Percentiles rank a stretch among this genome's conserved stretches.
phyloP scores from a whole-genome alignment of 345 rosid genomes.

The Euphorbia lathyris region DNA sequence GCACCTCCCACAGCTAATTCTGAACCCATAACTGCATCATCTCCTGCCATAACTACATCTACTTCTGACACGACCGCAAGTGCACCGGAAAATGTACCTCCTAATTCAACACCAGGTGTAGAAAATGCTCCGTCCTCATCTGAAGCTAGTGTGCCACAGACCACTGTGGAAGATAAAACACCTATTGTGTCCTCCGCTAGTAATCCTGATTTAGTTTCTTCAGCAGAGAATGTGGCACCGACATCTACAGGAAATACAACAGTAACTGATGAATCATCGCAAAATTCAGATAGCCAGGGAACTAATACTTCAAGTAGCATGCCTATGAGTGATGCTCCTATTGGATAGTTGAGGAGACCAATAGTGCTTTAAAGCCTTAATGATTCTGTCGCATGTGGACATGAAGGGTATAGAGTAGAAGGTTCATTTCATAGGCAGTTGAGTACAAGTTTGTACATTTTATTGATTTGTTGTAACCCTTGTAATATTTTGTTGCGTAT shows the following conservation, averaged over 20 bases:
- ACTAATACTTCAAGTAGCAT: conserved; percentile 13
- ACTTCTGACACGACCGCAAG: conserved; percentile 22
- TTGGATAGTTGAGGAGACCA: too few relatives aligned
- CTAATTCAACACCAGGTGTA: conserved; percentile 12
- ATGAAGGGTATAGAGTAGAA: neutral
- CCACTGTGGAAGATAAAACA: conserved; percentile 35
- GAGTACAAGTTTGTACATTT: neutral
- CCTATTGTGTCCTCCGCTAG: conserved; percentile 27
- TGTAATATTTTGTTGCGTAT: too few relatives aligned
- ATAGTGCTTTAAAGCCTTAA: too few relatives aligned
- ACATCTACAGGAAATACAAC: conserved; percentile 17
- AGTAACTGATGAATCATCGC: conserved; percentile 16
- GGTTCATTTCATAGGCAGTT: neutral
- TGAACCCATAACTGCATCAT: conserved; percentile 11
- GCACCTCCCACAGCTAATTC: conserved; percentile 52
- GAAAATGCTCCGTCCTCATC: conserved; percentile 25
- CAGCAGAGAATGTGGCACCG: conserved; percentile 26
- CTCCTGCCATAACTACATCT: conserved; percentile 28
- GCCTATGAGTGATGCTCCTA: conserved; percentile 17
- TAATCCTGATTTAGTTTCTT: conserved; percentile 29
- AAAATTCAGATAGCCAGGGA: conserved; percentile 31
- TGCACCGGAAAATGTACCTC: conserved; percentile 14
- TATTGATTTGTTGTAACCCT: neutral
- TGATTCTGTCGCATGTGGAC: conserved; percentile 9
- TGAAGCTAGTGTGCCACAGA: conserved; percentile 34